Base-by-base conservation (phyloP, 2,329 filamentous ascomycete species). In the Dothistroma septosporum region DNA sequence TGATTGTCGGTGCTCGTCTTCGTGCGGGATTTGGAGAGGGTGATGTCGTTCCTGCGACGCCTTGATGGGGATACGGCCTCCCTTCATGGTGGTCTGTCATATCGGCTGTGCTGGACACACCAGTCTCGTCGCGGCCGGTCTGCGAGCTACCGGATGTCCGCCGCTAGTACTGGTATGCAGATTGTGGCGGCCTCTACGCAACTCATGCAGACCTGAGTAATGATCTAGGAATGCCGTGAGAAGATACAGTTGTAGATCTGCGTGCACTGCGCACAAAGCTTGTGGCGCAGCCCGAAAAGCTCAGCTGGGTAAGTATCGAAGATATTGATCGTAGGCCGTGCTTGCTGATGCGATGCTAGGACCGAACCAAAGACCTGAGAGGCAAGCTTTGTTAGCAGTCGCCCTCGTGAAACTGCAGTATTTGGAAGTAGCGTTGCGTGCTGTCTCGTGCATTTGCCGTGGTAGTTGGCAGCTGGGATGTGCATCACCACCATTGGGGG, bases 1-100 rank as follows among this genome's bases (percentile, higher is more conserved):
- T 82, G 61, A 82, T 82, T 56, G 79, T 81, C 35, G 79, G 79
- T 61, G 79, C 79, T 58, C 79, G 71, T 37, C 71, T 58, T 49
- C 68, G 59, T 22, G 55, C 60, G 9, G 65, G 64, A 53, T 56
- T 63, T 14, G 62, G 57, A 7, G 64, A 60, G 22, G 61, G 61
- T 53, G 66, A 62, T 49, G 55, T 37, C 11, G 41, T n/a, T 22
- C n/a, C 53, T 55, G 24, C 33, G 41, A 52, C 52, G 37, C 48
- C 48, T 12, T 28, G 21, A 16, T n/a, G 21, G 24, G 21, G 16
- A 21, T 24, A 46, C n/a, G 58, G 19, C 24, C n/a, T 5, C 24
- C 24, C 31, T 10, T 35, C 31, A 24, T 56, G 44, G 12, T 48
- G 44, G 41, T 55, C 37, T 31, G 58, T 53, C 58, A 60, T 60